phyloP scores from a whole-genome alignment of 2,329 filamentous ascomycete species.

The Scedosporium minutisporum region DNA sequence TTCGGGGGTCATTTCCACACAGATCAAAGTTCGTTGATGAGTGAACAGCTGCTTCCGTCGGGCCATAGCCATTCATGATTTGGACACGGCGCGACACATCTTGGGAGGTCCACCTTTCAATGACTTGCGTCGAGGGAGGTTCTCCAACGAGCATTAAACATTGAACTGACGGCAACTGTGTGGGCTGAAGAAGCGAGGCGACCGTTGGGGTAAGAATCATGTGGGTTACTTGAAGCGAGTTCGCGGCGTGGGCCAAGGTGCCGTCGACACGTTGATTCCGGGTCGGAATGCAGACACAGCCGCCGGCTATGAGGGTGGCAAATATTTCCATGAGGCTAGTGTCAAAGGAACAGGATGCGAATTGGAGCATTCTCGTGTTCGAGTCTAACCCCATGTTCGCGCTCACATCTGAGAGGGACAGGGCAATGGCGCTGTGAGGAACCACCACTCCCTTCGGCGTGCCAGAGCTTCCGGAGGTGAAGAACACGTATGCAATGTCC shows the following conservation, averaged over 20 bases:
- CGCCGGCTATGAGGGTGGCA: conserved; percentile 37
- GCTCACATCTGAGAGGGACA: conserved; percentile 31
- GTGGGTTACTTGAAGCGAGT: no score
- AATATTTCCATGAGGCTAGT: conserved; percentile 45
- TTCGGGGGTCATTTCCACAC: background rate
- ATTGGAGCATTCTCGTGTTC: conserved; percentile 34
- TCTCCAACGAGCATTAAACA: background rate
- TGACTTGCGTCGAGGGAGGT: background rate
- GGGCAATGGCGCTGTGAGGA: conserved; percentile 35
- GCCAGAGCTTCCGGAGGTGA: conserved; percentile 56
- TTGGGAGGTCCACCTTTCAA: background rate
- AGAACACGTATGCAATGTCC: conserved; percentile 39
- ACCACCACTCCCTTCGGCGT: conserved; percentile 53
- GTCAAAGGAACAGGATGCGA: conserved; percentile 44
- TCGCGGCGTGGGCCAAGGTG: no score
- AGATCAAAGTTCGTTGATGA: background rate
- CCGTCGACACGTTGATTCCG: conserved; percentile 31
- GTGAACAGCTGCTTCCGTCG: background rate
- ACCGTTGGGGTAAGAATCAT: background rate
- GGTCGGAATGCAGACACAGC: conserved; percentile 43
- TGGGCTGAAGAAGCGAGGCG: background rate
- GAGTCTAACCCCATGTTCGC: conserved; percentile 30
- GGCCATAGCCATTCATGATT: background rate
- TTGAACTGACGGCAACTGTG: background rate
- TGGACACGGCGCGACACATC: background rate